Conservation (phyloP, 2,329 filamentous ascomycete genomes). For the Colletotrichum falcatum region DNA sequence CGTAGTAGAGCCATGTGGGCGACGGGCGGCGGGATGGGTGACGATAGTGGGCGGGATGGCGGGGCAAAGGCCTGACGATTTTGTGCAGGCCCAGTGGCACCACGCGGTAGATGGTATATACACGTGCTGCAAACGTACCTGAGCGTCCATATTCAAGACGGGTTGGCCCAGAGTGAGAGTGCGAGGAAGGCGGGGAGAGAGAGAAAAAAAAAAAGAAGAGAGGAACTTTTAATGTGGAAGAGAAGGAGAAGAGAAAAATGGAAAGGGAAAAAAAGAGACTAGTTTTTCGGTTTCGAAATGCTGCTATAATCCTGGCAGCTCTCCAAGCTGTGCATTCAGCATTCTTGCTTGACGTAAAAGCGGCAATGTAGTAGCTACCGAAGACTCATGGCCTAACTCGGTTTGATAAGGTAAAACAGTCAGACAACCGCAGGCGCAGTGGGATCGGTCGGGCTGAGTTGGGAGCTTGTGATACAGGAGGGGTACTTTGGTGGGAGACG, state of each 20-base stretch:
- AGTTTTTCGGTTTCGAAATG: slow-evolving; percentile 45
- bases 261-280: slow-evolving; percentile 30
- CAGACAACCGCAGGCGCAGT: slow-evolving; percentile 5
- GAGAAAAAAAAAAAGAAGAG: slow-evolving; percentile 11
- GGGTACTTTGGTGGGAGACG: slow-evolving; percentile 41
- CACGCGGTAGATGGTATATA: slow-evolving; percentile 30
- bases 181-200: background rate
- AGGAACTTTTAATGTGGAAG: slow-evolving; percentile 25
- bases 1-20: slow-evolving; percentile 18
- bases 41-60: slow-evolving; percentile 46
- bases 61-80: slow-evolving; percentile 43
- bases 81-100: slow-evolving; percentile 22
- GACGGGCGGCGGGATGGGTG: slow-evolving; percentile 33
- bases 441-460: slow-evolving; percentile 37
- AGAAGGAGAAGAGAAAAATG: slow-evolving; percentile 24
- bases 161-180: slow-evolving; percentile 25
- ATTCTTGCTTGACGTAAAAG: slow-evolving; percentile 51
- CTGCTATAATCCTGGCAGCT: slow-evolving; percentile 60
- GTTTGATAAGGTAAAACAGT: slow-evolving; percentile 33
- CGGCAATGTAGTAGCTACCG: slow-evolving; percentile 55
- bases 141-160: slow-evolving; percentile 59
- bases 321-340: slow-evolving; percentile 54
- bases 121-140: slow-evolving; percentile 54
- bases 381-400: slow-evolving; percentile 54
- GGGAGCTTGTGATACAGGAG: slow-evolving; percentile 36